These are phyloP conservation scores for Aureobasidium sp. DNA, from an alignment of 2,329 filamentous ascomycete species.

Conservation along the genomic window DNA sequence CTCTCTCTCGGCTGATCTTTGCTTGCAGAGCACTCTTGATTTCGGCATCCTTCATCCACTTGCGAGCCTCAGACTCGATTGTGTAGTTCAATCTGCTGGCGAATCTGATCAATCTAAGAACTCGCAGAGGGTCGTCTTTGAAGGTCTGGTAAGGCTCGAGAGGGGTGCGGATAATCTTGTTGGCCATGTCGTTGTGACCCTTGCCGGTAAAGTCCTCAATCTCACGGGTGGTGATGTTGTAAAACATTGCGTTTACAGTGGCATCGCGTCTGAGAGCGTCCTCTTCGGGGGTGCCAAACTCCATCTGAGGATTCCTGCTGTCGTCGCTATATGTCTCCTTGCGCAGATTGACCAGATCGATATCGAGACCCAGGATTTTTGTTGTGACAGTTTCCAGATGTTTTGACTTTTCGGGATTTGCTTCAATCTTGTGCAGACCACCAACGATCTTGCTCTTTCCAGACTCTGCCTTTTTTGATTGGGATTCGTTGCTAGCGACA, in stretches of 20 bases:
- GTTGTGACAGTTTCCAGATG: conserved; percentile 88
- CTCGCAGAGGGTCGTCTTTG: conserved; percentile 82
- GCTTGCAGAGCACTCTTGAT: conserved; percentile 70
- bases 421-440: conserved; percentile 76
- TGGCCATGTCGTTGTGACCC: conserved; percentile 66
- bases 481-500: conserved; percentile 27
- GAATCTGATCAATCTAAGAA: conserved; percentile 81
- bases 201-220: conserved; percentile 77
- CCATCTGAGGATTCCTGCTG: conserved; percentile 82
- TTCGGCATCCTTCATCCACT: conserved; percentile 67
- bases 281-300: conserved; percentile 86
- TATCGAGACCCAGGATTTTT: conserved; percentile 73
- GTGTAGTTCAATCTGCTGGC: conserved; percentile 72
- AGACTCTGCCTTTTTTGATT: conserved; percentile 31
- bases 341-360: conserved; percentile 89
- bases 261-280: conserved; percentile 86
- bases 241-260: conserved; percentile 92
- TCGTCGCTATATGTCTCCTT: conserved; percentile 88
- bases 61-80: conserved; percentile 61
- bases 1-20: conserved; percentile 88
- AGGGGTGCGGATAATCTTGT: conserved; percentile 70
- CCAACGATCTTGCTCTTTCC: conserved; percentile 53
- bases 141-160: conserved; percentile 86
- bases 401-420: conserved; percentile 94
- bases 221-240: conserved; percentile 70